phyloP scores from a whole-genome alignment of 805 yeast genomes.

The Metschnikowia peoriensis region DNA sequence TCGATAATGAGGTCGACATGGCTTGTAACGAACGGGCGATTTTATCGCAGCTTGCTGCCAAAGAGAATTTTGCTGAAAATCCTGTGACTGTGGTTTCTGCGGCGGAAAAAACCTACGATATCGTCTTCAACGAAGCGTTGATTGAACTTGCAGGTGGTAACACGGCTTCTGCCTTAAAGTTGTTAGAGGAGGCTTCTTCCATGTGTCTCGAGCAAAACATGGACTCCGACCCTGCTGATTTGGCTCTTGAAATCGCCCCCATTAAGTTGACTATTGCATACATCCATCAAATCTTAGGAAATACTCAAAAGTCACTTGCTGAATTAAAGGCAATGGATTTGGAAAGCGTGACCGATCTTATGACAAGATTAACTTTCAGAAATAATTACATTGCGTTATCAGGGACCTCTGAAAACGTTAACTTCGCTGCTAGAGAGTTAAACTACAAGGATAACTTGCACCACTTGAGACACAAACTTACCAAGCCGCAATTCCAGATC shows the following conservation, averaged over 20 bases:
- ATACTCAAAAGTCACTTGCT: slow-evolving; percentile 7
- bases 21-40: slow-evolving; percentile 67
- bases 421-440: slow-evolving; percentile 34
- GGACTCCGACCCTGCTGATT: slow-evolving; percentile 43
- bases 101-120: slow-evolving; percentile 48
- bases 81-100: slow-evolving; percentile 10
- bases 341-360: slow-evolving; percentile 34
- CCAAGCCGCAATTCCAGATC: slow-evolving; percentile 37
- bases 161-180: slow-evolving; percentile 36
- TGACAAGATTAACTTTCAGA: slow-evolving; percentile 40
- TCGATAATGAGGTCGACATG: slow-evolving; percentile 51
- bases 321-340: slow-evolving; percentile 20
- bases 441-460: slow-evolving; percentile 26
- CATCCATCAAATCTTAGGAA: slow-evolving; percentile 34
- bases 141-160: slow-evolving; percentile 45
- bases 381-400: slow-evolving; percentile 43
- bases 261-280: slow-evolving; percentile 61
- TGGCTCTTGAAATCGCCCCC: slow-evolving; percentile 53
- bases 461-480: slow-evolving; percentile 24
- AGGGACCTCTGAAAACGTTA: slow-evolving; percentile 11
- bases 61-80: not conserved
- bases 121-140: slow-evolving; percentile 57
- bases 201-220: slow-evolving; percentile 37
- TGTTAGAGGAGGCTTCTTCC: slow-evolving; percentile 46
- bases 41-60: slow-evolving; percentile 46